A percentile compares a stretch with the other conserved stretches of the same genome.
phyloP scores from a whole-genome alignment of 306 rosid species.

The Glycine tomentella region DNA sequence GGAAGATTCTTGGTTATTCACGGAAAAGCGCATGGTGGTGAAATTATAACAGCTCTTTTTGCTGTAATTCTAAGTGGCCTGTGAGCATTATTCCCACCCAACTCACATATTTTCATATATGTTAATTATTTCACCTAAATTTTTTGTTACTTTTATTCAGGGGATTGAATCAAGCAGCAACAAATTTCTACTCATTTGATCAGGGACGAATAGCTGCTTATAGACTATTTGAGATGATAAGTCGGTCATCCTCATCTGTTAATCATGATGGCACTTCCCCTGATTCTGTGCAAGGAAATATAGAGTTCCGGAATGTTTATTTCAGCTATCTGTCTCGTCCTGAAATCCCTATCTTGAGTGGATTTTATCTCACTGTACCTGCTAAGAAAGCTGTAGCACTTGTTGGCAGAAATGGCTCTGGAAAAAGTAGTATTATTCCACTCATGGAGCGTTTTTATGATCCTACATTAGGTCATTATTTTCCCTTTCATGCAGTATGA shows the following conservation, averaged over 20 bases:
- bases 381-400: constrained; percentile 99
- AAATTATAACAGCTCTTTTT: constrained; percentile 91
- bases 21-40: constrained; percentile 88
- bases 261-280: constrained; percentile 83
- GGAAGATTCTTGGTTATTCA: constrained; percentile 84
- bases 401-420: constrained; percentile 99
- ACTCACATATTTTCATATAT: neutral
- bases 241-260: constrained; percentile 87
- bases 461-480: constrained; percentile 86
- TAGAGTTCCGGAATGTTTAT: constrained; percentile 96
- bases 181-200: constrained; percentile 98
- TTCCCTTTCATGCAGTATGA: constrained; percentile 21
- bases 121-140: constrained; percentile 27
- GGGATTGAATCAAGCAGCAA: constrained; percentile 98
- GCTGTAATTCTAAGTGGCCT: constrained; percentile 98
- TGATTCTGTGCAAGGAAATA: constrained; percentile 85
- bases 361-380: constrained; percentile 96
- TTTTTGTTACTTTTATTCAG: constrained; percentile 57
- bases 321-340: constrained; percentile 99
- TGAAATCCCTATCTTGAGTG: constrained; percentile 99
- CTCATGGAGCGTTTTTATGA: constrained; percentile 99
- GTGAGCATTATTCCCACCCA: constrained; percentile 63
- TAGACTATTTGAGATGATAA: constrained; percentile 98
- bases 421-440: constrained; percentile 98
- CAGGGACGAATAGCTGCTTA: constrained; percentile 99